A percentile compares a stretch with the other conserved stretches of the same genome.
Conservation (phyloP, 1,284 basidiomycete species). For the Leccinum fallax region DNA sequence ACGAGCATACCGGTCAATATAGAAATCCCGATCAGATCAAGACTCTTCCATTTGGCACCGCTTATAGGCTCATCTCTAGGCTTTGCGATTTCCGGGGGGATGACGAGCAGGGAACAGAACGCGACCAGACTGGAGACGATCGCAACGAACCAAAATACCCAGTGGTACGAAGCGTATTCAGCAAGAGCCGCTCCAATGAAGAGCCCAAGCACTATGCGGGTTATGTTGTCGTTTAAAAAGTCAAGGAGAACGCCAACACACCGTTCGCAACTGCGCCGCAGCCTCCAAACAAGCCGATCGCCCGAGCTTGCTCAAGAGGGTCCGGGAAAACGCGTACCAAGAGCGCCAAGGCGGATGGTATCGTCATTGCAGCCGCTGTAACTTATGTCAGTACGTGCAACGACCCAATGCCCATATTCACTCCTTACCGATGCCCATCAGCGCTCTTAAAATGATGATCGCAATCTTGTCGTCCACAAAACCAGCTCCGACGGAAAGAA, state of each 20-base stretch:
- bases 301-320: conserved; percentile 46
- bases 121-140: conserved; percentile 42
- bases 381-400: conserved; percentile 3
- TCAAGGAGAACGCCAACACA: conserved; percentile 20
- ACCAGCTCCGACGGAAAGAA: conserved; percentile 44
- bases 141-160: conserved; percentile 50
- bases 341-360: conserved; percentile 51
- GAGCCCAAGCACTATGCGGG: conserved; percentile 33
- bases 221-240: not conserved
- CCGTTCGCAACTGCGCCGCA: conserved; percentile 48
- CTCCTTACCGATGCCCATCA: conserved; percentile 23
- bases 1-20: conserved; percentile 37
- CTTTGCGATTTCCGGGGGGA: conserved; percentile 24
- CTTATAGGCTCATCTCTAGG: not conserved
- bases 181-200: conserved; percentile 41
- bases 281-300: conserved; percentile 48
- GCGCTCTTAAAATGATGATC: conserved; percentile 19
- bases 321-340: conserved; percentile 50
- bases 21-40: conserved; percentile 36
- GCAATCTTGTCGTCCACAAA: conserved; percentile 45
- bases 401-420: not conserved
- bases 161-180: conserved; percentile 44
- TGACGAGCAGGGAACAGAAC: conserved; percentile 33
- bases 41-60: conserved; percentile 24
- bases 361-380: conserved; percentile 45